phyloP scores from a whole-genome alignment of 78 protist species.

The Dictyostelium citrinum region DNA sequence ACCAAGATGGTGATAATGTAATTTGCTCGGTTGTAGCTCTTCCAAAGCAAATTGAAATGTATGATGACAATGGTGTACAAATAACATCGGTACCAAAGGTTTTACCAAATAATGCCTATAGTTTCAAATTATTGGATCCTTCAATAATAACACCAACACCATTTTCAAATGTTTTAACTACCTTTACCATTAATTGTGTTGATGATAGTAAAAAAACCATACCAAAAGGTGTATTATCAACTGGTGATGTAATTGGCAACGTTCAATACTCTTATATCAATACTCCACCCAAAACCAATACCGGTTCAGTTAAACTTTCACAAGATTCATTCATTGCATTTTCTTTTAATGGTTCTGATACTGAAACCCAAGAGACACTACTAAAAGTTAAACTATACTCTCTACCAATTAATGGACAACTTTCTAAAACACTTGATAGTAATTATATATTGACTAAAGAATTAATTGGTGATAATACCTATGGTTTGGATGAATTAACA shows the following conservation, averaged over 20 bases:
- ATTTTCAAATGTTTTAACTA: not conserved
- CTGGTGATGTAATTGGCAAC: not conserved
- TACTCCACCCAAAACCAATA: not conserved
- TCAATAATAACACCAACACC: not conserved
- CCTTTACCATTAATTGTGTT: not conserved
- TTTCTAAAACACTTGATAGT: not conserved
- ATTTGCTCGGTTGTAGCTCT: not conserved
- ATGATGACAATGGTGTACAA: not conserved
- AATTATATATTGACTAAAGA: not conserved
- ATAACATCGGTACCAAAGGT: not conserved
- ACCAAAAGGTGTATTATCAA: not conserved
- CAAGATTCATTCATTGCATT: not conserved
- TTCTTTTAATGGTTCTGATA: not conserved
- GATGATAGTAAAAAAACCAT: not conserved
- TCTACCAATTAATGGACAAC: slow-evolving; percentile 18
- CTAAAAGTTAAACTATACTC: not conserved
- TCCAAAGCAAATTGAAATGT: not conserved
- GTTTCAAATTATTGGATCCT: not conserved
- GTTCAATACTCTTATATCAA: not conserved
- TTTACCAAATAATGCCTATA: not conserved
- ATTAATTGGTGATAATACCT: not conserved
- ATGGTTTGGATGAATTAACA: not conserved
- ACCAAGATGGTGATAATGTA: not conserved
- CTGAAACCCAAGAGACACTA: not conserved
- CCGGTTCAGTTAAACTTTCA: not conserved